Evolutionary conservation across 768 basidiomycete genomes (phyloP).

Genomic region (Tephrocybe sp.): DNA sequence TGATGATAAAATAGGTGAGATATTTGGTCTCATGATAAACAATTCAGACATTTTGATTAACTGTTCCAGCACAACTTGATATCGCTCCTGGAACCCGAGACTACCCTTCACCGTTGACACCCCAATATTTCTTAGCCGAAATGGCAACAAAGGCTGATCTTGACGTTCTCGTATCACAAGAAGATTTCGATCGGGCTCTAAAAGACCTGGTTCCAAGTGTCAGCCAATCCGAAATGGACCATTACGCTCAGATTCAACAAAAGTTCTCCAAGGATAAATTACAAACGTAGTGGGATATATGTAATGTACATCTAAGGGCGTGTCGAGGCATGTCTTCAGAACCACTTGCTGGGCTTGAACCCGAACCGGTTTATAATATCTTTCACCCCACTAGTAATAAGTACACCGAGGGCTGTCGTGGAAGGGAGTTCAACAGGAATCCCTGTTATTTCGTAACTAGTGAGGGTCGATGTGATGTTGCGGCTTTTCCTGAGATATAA

Average conservation of each 20-base stretch:
- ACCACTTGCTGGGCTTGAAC: slow-evolving; percentile 56
- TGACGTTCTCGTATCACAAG: slow-evolving; percentile 68
- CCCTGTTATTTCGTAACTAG: slow-evolving; percentile 49
- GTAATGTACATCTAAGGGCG: not conserved
- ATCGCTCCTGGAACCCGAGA: slow-evolving; percentile 34
- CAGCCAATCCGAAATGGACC: slow-evolving; percentile 80
- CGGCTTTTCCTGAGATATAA: not conserved
- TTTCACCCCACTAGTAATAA: slow-evolving; percentile 48
- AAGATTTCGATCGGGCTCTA: slow-evolving; percentile 80
- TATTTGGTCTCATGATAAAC: not conserved
- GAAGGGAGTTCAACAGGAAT: slow-evolving; percentile 42
- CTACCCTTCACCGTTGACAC: slow-evolving; percentile 71
- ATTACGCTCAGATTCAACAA: slow-evolving; percentile 73
- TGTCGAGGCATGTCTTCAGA: slow-evolving; percentile 36
- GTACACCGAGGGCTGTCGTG: slow-evolving; percentile 44
- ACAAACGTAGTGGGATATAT: not conserved
- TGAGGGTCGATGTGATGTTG: not conserved
- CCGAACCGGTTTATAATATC: slow-evolving; percentile 59
- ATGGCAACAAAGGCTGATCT: slow-evolving; percentile 71
- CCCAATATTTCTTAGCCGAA: slow-evolving; percentile 90
- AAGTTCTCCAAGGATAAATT: slow-evolving; percentile 52
- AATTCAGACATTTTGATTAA: not conserved
- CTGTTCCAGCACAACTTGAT: slow-evolving; percentile 46
- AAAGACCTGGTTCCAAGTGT: slow-evolving; percentile 76
- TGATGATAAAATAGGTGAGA: slow-evolving; percentile 71